Evolutionary conservation across 257 asterid species (phyloP), one percentile per base, ranked within the genome.

Genomic region (Ilex aquifolium): DNA sequence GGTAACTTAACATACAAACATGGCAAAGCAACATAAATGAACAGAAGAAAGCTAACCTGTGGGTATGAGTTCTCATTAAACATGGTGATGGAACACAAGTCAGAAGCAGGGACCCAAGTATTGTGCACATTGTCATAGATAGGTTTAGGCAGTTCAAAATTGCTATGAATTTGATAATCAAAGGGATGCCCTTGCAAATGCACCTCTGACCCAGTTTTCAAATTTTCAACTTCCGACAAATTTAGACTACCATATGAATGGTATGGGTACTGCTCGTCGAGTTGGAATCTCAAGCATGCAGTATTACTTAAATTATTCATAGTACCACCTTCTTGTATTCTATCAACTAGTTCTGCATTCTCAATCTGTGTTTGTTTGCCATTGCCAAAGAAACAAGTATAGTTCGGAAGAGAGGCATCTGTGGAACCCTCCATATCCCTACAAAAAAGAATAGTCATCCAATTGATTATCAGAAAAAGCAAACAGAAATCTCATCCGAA

Each of bases 101-200:
- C 82, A 42, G 80, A 59, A 32, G 79, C 17, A 17, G 85, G 81
- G 73, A 72, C 72, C 79, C 86, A 76, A 57, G 72, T 65, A 57
- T 73, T 4, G 8, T 8, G 77, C 32, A 73, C 62, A 59, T 61
- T 73, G 71, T 69, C 77, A 61, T 77, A 83, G 32, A 80, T 64
- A 42, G 88, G 78, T 70, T 88, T 74, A n/a, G 76, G 80, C 31
- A 78, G 81, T 46, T 81, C 86, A 59, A 81, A 85, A 65, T 76
- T 87, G n/a, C 72, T 78, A 16, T 71, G 80, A n/a, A 80, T 61
- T 68, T 70, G 86, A 77, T 77, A 83, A 60, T 76, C 85, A 69
- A 78, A 67, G 72, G 67, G 39, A 62, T 69, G 69, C 10, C 71
- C 84, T 61, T 76, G 86, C 53, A 83, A 80, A 65, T 64, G 76